These are phyloP conservation scores for Thielaviopsis musarum DNA, from an alignment of 2,329 filamentous ascomycete genomes.

Conservation along the genomic window DNA sequence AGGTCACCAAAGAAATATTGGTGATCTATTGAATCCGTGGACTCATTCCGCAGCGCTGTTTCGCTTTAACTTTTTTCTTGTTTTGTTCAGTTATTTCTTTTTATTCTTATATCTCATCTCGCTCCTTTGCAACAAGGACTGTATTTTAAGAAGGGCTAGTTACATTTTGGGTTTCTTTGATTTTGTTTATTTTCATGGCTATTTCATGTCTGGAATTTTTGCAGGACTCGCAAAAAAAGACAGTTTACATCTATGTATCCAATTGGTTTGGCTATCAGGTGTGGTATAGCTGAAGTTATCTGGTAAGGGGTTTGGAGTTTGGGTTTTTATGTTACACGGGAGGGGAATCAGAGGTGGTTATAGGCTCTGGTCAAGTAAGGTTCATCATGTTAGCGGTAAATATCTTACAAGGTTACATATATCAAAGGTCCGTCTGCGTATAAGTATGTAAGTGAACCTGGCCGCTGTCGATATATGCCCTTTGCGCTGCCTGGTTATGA, in stretches of 20 bases:
- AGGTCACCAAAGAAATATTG: neutral
- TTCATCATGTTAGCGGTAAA: neutral
- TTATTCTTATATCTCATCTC: slow-evolving; percentile 1
- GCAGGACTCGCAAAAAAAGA: neutral
- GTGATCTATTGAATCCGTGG: neutral
- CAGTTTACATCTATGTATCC: neutral
- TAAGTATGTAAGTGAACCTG: neutral
- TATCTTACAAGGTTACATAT: neutral
- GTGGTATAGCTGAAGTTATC: neutral
- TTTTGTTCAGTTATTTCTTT: slow-evolving; percentile 8
- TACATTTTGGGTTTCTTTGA: neutral
- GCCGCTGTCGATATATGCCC: no score
- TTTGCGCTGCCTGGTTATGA: no score
- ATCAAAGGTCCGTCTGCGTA: neutral
- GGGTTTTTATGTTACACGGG: neutral
- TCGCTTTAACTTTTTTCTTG: neutral
- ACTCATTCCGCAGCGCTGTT: neutral
- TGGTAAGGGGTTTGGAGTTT: neutral
- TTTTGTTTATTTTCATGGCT: neutral
- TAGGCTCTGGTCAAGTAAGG: neutral
- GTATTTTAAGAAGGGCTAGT: neutral
- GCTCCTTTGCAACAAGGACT: neutral
- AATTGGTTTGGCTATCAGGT: neutral
- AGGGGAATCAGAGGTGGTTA: neutral
- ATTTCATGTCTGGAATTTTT: neutral